Percentiles rank a stretch among this genome's conserved stretches.
Conservation (phyloP, 495 filamentous ascomycete genomes). For the Aspergillus conjunctus region DNA sequence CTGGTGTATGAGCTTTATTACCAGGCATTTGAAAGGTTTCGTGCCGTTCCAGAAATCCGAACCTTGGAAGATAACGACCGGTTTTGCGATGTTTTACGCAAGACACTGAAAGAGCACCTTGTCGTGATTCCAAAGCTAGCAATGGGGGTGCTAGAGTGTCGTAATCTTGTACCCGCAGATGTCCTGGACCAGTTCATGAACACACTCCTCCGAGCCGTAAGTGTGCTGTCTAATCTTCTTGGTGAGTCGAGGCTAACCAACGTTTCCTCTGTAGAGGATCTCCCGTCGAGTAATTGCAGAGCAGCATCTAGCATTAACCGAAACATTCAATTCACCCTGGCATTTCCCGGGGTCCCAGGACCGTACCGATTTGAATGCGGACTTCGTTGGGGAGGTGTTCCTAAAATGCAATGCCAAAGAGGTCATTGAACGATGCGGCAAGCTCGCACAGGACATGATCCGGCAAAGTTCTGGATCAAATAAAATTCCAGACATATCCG, state of each 20-base stretch:
- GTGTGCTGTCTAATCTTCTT: constrained; percentile 22
- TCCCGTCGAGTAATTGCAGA: constrained; percentile 96
- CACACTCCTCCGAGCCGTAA: constrained; percentile 83
- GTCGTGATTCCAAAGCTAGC: constrained; percentile 91
- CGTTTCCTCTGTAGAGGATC: constrained; percentile 64
- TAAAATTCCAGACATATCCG: constrained; percentile 75
- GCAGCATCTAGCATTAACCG: constrained; percentile 94
- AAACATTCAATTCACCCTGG: constrained; percentile 91
- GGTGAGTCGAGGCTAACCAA: constrained; percentile 3
- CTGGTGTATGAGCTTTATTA: constrained; percentile 98
- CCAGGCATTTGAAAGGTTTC: constrained; percentile 87
- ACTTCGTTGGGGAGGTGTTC: constrained; percentile 95
- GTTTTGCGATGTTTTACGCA: constrained; percentile 78
- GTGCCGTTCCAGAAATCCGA: constrained; percentile 79
- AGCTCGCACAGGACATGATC: constrained; percentile 68
- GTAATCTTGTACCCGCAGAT: constrained; percentile 71
- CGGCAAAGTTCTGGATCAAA: constrained; percentile 69
- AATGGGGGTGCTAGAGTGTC: constrained; percentile 90
- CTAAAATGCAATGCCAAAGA: constrained; percentile 91
- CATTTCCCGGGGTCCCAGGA: constrained; percentile 80
- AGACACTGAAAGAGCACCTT: constrained; percentile 82
- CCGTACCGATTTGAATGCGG: constrained; percentile 64
- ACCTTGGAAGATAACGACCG: constrained; percentile 87
- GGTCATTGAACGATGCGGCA: constrained; percentile 80
- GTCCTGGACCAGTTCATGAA: constrained; percentile 95